Percentiles rank a stretch among this genome's conserved stretches.
Evolutionary conservation across 2,329 filamentous ascomycete genomes (phyloP).

Genomic region (Lasiodiplodia citricola): DNA sequence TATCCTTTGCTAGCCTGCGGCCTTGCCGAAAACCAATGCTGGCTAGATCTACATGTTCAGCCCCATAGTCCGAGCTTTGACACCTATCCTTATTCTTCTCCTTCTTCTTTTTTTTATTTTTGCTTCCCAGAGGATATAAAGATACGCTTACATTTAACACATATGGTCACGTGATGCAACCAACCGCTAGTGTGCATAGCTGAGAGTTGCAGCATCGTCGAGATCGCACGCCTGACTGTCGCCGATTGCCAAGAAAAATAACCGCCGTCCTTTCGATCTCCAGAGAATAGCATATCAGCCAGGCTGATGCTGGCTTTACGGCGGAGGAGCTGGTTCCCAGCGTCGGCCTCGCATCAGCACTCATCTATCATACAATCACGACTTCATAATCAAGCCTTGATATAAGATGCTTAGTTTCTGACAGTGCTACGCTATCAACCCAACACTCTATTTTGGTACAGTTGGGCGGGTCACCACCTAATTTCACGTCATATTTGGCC

Average conservation of each 20-base stretch:
- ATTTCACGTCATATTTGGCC: background rate
- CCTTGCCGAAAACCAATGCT: background rate
- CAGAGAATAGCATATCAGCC: background rate
- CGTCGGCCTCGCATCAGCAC: no score
- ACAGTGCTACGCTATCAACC: background rate
- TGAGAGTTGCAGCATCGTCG: background rate
- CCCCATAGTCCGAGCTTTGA: background rate
- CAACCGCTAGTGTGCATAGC: background rate
- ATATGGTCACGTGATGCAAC: background rate
- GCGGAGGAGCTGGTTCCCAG: no score
- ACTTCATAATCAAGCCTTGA: no score
- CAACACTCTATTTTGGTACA: background rate
- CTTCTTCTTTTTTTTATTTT: background rate
- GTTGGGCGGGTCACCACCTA: background rate
- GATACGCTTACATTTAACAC: background rate
- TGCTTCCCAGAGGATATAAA: background rate
- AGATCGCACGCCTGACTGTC: background rate
- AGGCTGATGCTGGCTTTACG: no score
- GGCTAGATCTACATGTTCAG: background rate
- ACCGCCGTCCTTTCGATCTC: background rate
- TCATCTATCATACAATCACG: no score
- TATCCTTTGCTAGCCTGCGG: background rate
- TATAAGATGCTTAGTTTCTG: background rate
- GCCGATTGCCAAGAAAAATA: slow-evolving; percentile 4
- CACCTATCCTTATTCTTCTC: no score